phyloP scores from a whole-genome alignment of 164 flowering plant species.

The Houttuynia cordata region DNA sequence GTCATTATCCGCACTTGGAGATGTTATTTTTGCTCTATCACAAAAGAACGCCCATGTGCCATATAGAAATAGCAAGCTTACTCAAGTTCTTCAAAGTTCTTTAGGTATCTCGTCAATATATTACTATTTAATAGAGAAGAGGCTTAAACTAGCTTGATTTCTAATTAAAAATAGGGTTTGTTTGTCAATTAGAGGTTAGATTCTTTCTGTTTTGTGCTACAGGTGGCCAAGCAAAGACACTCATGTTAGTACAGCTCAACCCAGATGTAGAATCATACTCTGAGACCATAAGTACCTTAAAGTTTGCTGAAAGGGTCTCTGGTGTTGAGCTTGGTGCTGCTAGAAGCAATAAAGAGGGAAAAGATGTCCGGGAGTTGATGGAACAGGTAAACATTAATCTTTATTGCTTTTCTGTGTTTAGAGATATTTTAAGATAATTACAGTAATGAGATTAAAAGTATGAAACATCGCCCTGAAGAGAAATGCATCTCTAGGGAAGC shows the following conservation, averaged over 20 bases:
- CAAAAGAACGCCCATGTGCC: conserved; percentile 89
- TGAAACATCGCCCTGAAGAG: not conserved
- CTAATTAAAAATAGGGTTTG: not conserved
- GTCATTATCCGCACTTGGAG: conserved; percentile 93
- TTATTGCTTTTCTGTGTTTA: not conserved
- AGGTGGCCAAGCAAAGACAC: conserved; percentile 98
- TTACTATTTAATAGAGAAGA: too few species aligned
- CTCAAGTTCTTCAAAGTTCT: conserved; percentile 93
- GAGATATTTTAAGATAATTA: not conserved
- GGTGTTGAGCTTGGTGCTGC: conserved; percentile 98
- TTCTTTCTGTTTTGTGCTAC: conserved; percentile 4
- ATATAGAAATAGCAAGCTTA: conserved; percentile 92
- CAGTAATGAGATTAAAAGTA: not conserved
- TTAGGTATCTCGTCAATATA: conserved; percentile 30
- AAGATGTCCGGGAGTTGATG: conserved; percentile 72
- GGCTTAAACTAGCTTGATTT: not conserved
- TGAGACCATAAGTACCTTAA: conserved; percentile 74
- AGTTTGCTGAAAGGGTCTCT: conserved; percentile 96
- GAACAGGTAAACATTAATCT: conserved; percentile 51
- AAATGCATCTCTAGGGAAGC: too few species aligned
- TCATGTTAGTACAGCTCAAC: conserved; percentile 96
- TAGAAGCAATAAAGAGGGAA: conserved; percentile 73
- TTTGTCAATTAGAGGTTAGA: not conserved
- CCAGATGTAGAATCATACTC: conserved; percentile 67
- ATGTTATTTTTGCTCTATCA: conserved; percentile 82